These are phyloP conservation scores for Penicillium desertorum DNA, from an alignment of 495 filamentous ascomycete species.

Conservation along the genomic window DNA sequence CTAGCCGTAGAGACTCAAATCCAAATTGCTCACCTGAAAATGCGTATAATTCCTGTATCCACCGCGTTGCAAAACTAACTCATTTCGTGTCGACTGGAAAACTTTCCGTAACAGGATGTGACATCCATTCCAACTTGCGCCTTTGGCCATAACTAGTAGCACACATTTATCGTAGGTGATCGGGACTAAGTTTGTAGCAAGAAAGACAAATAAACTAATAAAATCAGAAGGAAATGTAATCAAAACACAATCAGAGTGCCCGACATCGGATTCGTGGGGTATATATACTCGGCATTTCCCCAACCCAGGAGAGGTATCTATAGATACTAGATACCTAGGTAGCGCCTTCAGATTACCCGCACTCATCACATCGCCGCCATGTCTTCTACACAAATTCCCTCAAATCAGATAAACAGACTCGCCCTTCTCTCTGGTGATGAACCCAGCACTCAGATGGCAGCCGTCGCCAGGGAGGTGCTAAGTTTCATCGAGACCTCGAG, in stretches of 20 bases:
- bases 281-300: neutral
- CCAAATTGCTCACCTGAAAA: no score
- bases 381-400: neutral
- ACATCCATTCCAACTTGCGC: no score
- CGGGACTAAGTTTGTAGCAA: neutral
- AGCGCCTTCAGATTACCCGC: no score
- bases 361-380: no score
- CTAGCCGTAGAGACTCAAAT: no score
- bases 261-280: constrained; percentile 1
- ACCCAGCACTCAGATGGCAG: neutral
- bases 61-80: no score
- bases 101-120: no score
- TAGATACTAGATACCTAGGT: no score
- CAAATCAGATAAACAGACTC: neutral
- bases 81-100: no score
- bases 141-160: no score
- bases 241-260: constrained; percentile 1
- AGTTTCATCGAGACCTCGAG: neutral
- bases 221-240: neutral
- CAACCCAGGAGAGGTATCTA: neutral
- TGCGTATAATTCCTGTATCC: no score
- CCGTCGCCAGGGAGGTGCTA: neutral
- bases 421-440: neutral
- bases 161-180: no score
- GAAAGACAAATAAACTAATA: neutral